A percentile compares a stretch with the other conserved stretches of the same genome.
Conservation (phyloP, 192 early-diverging fungal genomes). For the Oehlia diaphana region DNA sequence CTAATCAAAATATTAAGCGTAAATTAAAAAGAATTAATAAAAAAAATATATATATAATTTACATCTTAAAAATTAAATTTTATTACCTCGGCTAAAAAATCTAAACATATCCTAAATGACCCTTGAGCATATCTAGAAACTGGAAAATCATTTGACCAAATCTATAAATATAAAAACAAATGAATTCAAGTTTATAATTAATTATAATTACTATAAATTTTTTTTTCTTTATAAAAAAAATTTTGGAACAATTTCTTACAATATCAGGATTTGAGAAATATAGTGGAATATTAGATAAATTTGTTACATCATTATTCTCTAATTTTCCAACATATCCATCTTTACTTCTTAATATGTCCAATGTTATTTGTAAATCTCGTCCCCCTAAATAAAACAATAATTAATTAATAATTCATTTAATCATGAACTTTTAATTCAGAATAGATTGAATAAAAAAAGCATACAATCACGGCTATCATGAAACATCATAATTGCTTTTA, state of each 20-base stretch:
- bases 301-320: constrained; percentile 27
- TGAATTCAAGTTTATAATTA: background rate
- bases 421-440: background rate
- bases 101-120: constrained; percentile 70
- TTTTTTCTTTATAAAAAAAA: background rate
- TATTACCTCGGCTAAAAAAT: constrained; percentile 60
- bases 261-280: constrained; percentile 77
- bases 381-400: constrained; percentile 53
- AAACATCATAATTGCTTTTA: constrained; percentile 77
- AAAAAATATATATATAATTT: background rate
- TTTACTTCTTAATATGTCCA: constrained; percentile 67
- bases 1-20: constrained; percentile 22
- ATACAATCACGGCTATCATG: constrained; percentile 82
- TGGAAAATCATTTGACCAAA: constrained; percentile 88
- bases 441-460: background rate
- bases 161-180: constrained; percentile 40
- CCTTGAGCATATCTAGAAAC: constrained; percentile 81
- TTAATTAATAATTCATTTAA: background rate
- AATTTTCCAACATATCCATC: constrained; percentile 59
- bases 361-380: constrained; percentile 77
- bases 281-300: constrained; percentile 63
- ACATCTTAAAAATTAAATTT: background rate
- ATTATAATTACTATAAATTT: too few species aligned
- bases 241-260: constrained; percentile 31
- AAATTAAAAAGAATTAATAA: constrained; percentile 28